Base-by-base conservation (phyloP, 345 rosid species). In the Eucalyptus pauciflora region DNA sequence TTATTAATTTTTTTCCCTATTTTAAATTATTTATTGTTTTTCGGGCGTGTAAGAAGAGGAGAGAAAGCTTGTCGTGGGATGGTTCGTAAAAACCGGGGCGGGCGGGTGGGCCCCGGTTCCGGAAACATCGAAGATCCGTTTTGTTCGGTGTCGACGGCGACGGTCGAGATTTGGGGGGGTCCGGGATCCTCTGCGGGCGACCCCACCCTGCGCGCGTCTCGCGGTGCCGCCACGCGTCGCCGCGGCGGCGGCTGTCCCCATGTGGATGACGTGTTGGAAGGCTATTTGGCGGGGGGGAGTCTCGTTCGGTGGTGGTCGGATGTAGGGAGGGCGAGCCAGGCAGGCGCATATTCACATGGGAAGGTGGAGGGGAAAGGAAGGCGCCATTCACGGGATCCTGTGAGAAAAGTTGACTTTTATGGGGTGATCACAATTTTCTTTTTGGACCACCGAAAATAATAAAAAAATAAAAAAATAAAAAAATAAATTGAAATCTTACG, bases 241-340 rank as follows among this genome's bases (percentile, higher is more conserved):
- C 2, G 1, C 83, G 8, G 13, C 15, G 48, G 83, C 0, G 27
- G 41, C 22, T 9, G 10, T 3, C 13, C 25, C 7, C 0, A 10
- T 2, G 8, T 3, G 3, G 48, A 6, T 76, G 83, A 76, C 83
- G 48, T 76, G 83, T 76, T 10, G 15, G 48, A 11, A 20, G 43
- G 5, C 83, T 11, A 41, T 7, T 76, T 4, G 83, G 12, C 14
- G 2, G 27, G 14, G 2, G 83, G 7, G 48, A 37, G 24, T 5
- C 2, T 6, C 62, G 62, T 10, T 7, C 15, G 2, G 83, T 22
- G 15, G 83, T 3, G 83, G 48, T 41, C 48, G 48, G 29, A 24
- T 76, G 83, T 10, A 37, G 83, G 48, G 33, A 56, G 62, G 62
- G 62, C 24, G 80, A 69, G 80, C 45, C 45, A 3, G 13, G 45